Evolutionary conservation across 148 eudicot species (phyloP), one percentile per base, ranked within the genome.

Genomic region (Vaccinium darrowii): DNA sequence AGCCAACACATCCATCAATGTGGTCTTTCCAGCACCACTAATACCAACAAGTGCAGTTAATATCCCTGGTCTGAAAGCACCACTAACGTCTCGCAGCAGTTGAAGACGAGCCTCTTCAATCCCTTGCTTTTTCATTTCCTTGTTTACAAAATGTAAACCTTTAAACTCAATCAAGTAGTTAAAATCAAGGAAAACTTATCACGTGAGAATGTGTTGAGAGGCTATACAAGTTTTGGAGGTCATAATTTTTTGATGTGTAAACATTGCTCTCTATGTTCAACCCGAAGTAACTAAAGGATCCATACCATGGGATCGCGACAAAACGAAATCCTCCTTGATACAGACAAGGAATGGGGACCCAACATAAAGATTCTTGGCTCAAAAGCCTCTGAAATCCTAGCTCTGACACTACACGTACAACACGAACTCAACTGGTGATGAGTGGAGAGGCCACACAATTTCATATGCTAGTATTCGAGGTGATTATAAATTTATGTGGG

Each of bases 1-100:
- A 78, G 94, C 92, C 84, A 94, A 84, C 2, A 94, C 95, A 76
- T 93, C 94, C 95, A 93, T 92, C 82, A 94, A 85, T 39, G 95
- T 91, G 63, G 95, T 92, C 84, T 94, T 93, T 39, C 98, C 98
- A 84, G 95, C 94, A 47, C 98, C 98, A 84, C 92, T 94, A 14
- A 93, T 92, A 36, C 95, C 98, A 83, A 94, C 94, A 21, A 93
- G 87, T 62, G 98, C 98, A 23, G 95, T 94, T 82, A 94, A 79
- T 86, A 94, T 76, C 36, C 98, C 95, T 0, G 98, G 98, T 84
- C 93, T 88, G 85, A 92, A 94, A 80, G 93, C 91, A 62, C 98
- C 98, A 82, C 94, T 92, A 25, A 93, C 92, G 81, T 92, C 92
- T 88, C 81, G 74, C 73, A 94, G 86, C 27, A 94, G 85, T 86